Evolutionary conservation across 2,329 filamentous ascomycete genomes (phyloP).

Genomic region (Fusarium sp.): DNA sequence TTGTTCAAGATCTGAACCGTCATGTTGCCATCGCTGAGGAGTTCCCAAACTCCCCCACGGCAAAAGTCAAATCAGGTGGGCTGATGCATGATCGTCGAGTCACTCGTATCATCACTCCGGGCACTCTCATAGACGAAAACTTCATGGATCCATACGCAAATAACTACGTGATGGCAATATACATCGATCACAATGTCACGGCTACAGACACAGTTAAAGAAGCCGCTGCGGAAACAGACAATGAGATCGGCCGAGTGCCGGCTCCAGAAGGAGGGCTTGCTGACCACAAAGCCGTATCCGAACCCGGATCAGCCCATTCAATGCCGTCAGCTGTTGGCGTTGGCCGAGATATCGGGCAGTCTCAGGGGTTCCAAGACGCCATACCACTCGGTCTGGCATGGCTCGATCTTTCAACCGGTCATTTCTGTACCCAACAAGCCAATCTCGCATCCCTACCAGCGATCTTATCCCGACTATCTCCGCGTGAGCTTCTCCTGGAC

Average conservation of each 20-base stretch:
- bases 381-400: conserved; percentile 81
- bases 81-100: conserved; percentile 88
- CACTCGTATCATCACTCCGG: conserved; percentile 89
- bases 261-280: conserved; percentile 17
- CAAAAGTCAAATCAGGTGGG: conserved; percentile 79
- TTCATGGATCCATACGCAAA: conserved; percentile 96
- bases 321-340: conserved; percentile 41
- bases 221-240: conserved; percentile 59
- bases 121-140: conserved; percentile 95
- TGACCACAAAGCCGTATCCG: conserved; percentile 36
- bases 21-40: conserved; percentile 97
- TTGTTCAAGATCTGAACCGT: conserved; percentile 90
- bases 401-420: conserved; percentile 94
- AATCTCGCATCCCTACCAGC: conserved; percentile 80
- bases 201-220: neutral
- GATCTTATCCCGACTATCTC: conserved; percentile 83
- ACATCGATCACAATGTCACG: conserved; percentile 53
- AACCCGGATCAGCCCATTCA: conserved; percentile 35
- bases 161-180: conserved; percentile 89
- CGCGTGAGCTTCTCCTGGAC: conserved; percentile 86
- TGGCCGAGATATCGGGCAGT: conserved; percentile 27
- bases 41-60: conserved; percentile 78
- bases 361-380: conserved; percentile 30
- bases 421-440: conserved; percentile 87
- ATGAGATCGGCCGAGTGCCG: conserved; percentile 66